Conservation (phyloP, 2,329 filamentous ascomycete genomes). For the Teratosphaeria destructans region DNA sequence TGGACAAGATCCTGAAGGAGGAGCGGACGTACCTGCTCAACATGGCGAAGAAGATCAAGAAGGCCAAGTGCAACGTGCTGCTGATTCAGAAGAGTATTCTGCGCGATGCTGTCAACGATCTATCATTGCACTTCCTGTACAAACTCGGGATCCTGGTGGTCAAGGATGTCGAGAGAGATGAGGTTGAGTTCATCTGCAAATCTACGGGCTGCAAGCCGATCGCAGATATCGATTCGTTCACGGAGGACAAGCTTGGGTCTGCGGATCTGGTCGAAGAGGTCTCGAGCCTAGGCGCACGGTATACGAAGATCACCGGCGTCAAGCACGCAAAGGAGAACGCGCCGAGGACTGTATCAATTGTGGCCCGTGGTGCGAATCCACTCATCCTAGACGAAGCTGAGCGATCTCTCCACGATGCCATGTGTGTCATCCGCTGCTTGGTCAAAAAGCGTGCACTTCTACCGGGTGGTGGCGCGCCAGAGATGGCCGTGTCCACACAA, state of each 20-base stretch:
- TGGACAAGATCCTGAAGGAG: conserved; percentile 99
- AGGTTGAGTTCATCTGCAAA: conserved; percentile 99
- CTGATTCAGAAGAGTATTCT: conserved; percentile 98
- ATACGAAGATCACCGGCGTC: conserved; percentile 91
- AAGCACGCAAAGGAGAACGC: conserved; percentile 50
- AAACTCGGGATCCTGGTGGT: conserved; percentile 92
- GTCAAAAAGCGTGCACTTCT: conserved; percentile 99
- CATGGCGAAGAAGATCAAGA: conserved; percentile 99
- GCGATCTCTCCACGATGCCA: conserved; percentile 89
- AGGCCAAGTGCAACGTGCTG: conserved; percentile 98
- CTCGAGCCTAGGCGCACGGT: conserved; percentile 74
- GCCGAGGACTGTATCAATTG: conserved; percentile 81
- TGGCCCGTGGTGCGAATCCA: conserved; percentile 86
- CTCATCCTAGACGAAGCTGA: conserved; percentile 96
- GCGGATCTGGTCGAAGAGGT: conserved; percentile 92
- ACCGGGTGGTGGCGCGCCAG: conserved; percentile 88
- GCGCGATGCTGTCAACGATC: conserved; percentile 92
- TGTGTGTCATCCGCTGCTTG: conserved; percentile 91
- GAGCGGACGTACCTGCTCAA: conserved; percentile 96
- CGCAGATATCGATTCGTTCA: conserved; percentile 96
- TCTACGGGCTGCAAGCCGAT: conserved; percentile 98
- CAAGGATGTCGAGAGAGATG: conserved; percentile 97
- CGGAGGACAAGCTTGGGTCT: conserved; percentile 91
- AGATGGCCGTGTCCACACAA: conserved; percentile 89
- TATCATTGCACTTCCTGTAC: conserved; percentile 93